Evolutionary conservation across 805 yeast genomes (phyloP).

Genomic region (Saccharomycopsis schoenii): DNA sequence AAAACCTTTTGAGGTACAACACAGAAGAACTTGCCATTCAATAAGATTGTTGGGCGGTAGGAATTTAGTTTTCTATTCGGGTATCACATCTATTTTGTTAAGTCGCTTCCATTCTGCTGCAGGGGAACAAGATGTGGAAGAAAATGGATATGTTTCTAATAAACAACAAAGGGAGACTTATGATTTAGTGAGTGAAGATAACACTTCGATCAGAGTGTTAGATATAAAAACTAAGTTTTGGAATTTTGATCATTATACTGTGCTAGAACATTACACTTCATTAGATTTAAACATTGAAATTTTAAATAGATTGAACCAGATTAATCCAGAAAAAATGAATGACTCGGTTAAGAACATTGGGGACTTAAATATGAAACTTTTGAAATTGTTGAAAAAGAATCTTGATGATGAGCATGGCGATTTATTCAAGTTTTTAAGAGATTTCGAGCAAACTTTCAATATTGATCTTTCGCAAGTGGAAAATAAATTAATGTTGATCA

Average conservation of each 20-base stretch:
- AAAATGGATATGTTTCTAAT: neutral
- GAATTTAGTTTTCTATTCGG: slow-evolving; percentile 2
- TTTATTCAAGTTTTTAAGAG: neutral
- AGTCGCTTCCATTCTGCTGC: neutral
- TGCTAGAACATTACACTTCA: neutral
- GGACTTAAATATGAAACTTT: neutral
- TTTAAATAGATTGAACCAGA: neutral
- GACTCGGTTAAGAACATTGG: neutral
- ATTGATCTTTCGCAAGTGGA: neutral
- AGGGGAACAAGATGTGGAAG: neutral
- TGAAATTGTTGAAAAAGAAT: neutral
- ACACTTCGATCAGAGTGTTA: neutral
- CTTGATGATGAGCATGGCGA: neutral
- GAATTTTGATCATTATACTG: neutral
- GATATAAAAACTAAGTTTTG: neutral
- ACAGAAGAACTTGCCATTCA: slow-evolving; percentile 1
- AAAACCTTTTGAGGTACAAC: slow-evolving; percentile 2
- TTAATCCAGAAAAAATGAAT: neutral
- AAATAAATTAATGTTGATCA: neutral
- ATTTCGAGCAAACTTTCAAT: neutral
- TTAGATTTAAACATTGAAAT: neutral
- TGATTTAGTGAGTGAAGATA: neutral
- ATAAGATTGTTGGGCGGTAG: neutral
- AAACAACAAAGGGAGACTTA: neutral
- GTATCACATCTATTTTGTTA: neutral